These are phyloP conservation scores for Volvox reticuliferus DNA, from an alignment of 139 green algal genomes.

Conservation along the genomic window DNA sequence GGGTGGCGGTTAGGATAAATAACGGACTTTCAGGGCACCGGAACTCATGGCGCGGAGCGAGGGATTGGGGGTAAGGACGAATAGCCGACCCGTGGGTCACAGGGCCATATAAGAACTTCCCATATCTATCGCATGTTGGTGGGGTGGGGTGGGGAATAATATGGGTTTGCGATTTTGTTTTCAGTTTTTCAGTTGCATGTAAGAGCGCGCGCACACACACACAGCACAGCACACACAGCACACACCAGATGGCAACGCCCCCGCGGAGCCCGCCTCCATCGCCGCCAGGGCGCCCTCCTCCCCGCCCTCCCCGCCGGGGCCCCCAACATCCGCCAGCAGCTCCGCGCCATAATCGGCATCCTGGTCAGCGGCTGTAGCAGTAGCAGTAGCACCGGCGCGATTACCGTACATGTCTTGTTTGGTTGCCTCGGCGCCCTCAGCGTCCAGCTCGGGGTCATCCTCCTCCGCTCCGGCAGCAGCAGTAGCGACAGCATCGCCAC, in stretches of 20 bases:
- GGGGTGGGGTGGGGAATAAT: no score
- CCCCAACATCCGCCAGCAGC: conserved; percentile 24
- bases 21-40: no score
- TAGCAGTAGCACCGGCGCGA: background rate
- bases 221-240: background rate
- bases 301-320: background rate
- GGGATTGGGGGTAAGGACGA: no score
- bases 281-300: conserved; percentile 41
- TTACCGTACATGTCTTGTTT: no score
- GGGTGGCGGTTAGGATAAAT: no score
- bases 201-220: no score
- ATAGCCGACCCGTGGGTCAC: background rate
- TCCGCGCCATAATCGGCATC: conserved; percentile 35
- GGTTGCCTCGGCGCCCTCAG: background rate
- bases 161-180: background rate
- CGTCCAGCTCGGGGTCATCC: no score
- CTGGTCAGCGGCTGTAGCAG: background rate
- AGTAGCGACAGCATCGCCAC: background rate
- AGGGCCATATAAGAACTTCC: no score
- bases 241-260: background rate
- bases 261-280: background rate
- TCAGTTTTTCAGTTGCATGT: no score
- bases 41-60: no score
- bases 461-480: background rate
- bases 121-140: no score